A percentile compares a stretch with the other conserved stretches of the same genome.
Conservation (phyloP, 148 eudicot species). For the Mesembryanthemum crystallinum region DNA sequence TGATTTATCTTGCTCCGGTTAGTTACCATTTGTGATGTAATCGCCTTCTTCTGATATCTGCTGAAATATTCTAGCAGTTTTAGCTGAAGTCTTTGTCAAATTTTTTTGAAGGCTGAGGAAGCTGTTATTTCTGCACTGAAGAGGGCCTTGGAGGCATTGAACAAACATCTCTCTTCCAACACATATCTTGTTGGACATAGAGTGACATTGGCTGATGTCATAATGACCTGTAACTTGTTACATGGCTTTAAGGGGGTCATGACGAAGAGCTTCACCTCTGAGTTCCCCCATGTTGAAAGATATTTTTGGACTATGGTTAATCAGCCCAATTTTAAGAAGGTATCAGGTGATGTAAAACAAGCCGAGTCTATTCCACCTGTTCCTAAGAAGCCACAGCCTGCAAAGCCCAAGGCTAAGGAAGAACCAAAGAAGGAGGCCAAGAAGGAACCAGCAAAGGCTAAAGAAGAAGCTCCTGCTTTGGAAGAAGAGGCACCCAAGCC, state of each 20-base stretch:
- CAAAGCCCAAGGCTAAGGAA: slow-evolving; percentile 50
- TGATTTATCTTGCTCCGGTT: slow-evolving; percentile 43
- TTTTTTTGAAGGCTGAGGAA: slow-evolving; percentile 56
- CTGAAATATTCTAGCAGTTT: neutral
- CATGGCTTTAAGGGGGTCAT: slow-evolving; percentile 39
- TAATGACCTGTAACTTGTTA: slow-evolving; percentile 52
- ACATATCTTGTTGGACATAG: slow-evolving; percentile 67
- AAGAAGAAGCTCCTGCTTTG: slow-evolving; percentile 39
- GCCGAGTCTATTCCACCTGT: slow-evolving; percentile 50
- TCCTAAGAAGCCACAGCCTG: slow-evolving; percentile 57
- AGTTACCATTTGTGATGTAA: slow-evolving; percentile 13
- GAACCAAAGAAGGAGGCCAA: slow-evolving; percentile 61
- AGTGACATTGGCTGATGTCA: slow-evolving; percentile 72
- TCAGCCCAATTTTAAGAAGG: slow-evolving; percentile 69
- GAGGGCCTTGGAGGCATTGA: slow-evolving; percentile 64
- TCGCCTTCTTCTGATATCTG: neutral
- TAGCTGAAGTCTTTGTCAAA: neutral
- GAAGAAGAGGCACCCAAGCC: slow-evolving; percentile 85
- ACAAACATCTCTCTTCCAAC: slow-evolving; percentile 58
- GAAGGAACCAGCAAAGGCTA: slow-evolving; percentile 51
- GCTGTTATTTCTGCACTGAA: slow-evolving; percentile 54
- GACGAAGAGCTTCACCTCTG: slow-evolving; percentile 72
- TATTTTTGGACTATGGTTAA: slow-evolving; percentile 78
- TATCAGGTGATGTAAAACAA: slow-evolving; percentile 61
- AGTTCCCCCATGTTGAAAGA: slow-evolving; percentile 79